Percentiles rank a stretch among this genome's conserved stretches.
These are phyloP conservation scores for Rutstroemia sp. DNA, from an alignment of 2,329 filamentous ascomycete genomes.

Conservation along the genomic window DNA sequence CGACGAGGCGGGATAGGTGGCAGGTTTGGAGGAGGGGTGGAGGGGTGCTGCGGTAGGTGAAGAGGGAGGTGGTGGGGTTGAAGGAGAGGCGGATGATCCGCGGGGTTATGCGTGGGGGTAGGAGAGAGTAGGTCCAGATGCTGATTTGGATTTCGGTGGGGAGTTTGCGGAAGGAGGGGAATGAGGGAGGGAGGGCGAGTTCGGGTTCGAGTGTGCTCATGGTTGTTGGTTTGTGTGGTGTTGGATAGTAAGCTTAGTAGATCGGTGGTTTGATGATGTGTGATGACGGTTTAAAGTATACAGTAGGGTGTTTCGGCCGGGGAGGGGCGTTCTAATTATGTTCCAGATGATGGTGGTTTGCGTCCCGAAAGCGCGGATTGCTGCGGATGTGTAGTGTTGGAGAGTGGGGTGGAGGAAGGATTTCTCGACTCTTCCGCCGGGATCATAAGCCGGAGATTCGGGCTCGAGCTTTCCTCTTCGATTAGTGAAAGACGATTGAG, in stretches of 20 bases:
- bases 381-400: too few relatives aligned
- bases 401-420: too few relatives aligned
- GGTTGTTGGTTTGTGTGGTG: not conserved
- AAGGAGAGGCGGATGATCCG: not conserved
- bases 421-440: too few relatives aligned
- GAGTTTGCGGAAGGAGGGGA: not conserved
- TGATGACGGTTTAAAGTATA: too few relatives aligned
- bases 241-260: not conserved
- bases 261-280: not conserved
- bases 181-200: not conserved
- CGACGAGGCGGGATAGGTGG: not conserved
- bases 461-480: too few relatives aligned
- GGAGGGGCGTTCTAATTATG: too few relatives aligned
- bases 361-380: too few relatives aligned
- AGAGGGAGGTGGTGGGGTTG: not conserved
- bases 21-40: not conserved
- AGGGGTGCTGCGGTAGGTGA: not conserved
- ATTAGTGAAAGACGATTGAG: too few relatives aligned
- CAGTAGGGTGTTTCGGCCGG: too few relatives aligned
- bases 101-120: not conserved
- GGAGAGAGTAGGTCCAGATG: not conserved
- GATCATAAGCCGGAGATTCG: too few relatives aligned
- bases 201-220: not conserved
- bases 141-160: slow-evolving; percentile 3
- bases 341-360: too few relatives aligned